These are phyloP conservation scores for Calocybe indica DNA, from an alignment of 768 basidiomycete species.

Conservation along the genomic window DNA sequence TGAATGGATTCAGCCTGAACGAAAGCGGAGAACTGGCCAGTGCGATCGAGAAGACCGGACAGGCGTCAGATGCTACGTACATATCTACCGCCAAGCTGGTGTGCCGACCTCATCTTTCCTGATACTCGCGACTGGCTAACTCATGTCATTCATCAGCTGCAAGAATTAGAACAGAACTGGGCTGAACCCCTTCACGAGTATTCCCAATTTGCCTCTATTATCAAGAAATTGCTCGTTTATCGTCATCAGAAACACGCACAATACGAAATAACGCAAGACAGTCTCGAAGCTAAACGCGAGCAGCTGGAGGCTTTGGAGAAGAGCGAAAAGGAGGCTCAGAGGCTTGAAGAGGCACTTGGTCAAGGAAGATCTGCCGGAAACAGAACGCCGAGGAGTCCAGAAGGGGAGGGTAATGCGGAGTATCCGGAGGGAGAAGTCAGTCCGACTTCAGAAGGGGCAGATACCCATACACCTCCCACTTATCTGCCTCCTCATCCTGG, in stretches of 20 bases:
- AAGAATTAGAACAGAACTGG: slow-evolving; percentile 92
- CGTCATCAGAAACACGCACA: slow-evolving; percentile 98
- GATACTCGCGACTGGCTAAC: slow-evolving; percentile 1
- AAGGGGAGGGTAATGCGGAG: slow-evolving; percentile 19
- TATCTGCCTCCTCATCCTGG: slow-evolving; percentile 78
- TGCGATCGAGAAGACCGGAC: slow-evolving; percentile 94
- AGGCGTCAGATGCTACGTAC: slow-evolving; percentile 92
- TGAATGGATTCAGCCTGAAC: slow-evolving; percentile 92
- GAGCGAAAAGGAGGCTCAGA: slow-evolving; percentile 84
- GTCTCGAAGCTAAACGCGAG: slow-evolving; percentile 77
- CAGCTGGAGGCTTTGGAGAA: slow-evolving; percentile 86
- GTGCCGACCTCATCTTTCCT: slow-evolving; percentile 17
- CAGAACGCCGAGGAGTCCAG: slow-evolving; percentile 15
- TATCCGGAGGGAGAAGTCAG: slow-evolving; percentile 11
- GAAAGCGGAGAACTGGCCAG: slow-evolving; percentile 68
- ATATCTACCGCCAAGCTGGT: slow-evolving; percentile 89
- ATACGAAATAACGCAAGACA: slow-evolving; percentile 94
- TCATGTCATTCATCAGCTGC: slow-evolving; percentile 47
- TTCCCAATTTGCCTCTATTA: slow-evolving; percentile 88
- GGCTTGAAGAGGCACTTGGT: slow-evolving; percentile 84
- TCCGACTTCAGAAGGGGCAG: slow-evolving; percentile 21
- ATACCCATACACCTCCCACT: slow-evolving; percentile 32
- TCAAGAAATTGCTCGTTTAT: slow-evolving; percentile 90
- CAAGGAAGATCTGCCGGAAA: slow-evolving; percentile 34
- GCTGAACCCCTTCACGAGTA: slow-evolving; percentile 97